phyloP scores from a whole-genome alignment of 73 alveolate genomes.

The Symbiodinium pilosum region DNA sequence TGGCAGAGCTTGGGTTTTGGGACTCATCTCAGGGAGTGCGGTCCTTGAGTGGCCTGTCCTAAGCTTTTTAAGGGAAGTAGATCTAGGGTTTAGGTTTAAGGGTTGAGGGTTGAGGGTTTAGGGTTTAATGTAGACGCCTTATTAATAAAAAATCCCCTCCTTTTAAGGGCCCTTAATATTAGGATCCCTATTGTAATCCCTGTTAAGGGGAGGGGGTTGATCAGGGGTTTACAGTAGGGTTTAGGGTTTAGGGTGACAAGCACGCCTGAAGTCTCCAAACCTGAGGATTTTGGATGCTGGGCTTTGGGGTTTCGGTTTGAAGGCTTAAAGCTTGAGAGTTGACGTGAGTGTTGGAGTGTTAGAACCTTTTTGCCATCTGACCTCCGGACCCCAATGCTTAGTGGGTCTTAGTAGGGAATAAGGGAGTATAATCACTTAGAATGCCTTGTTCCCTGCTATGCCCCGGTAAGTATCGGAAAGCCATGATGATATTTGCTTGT shows the following conservation, averaged over 20 bases:
- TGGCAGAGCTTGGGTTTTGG: too few species aligned
- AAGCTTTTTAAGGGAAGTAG: slow-evolving; percentile 12
- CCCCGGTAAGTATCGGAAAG: background rate
- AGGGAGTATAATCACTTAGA: background rate
- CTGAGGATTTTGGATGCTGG: too few species aligned
- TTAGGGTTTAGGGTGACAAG: background rate
- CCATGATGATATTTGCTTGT: background rate
- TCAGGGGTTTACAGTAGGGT: too few species aligned
- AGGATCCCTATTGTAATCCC: too few species aligned
- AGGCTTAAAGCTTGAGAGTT: background rate
- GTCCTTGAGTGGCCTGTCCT: background rate
- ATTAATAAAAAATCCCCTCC: too few species aligned
- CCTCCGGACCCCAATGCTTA: too few species aligned
- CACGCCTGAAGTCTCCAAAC: too few species aligned
- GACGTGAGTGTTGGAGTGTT: background rate
- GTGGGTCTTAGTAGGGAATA: too few species aligned
- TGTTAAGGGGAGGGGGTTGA: too few species aligned
- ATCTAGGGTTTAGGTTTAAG: background rate
- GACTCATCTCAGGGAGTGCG: too few species aligned
- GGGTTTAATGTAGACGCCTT: background rate
- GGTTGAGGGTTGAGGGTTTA: background rate
- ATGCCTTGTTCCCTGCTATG: background rate
- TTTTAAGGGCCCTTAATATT: too few species aligned
- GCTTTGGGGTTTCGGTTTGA: background rate
- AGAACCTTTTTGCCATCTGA: too few species aligned